Evolutionary conservation across 192 early-diverging fungal species (phyloP).

Genomic region (Coemansia sp.): DNA sequence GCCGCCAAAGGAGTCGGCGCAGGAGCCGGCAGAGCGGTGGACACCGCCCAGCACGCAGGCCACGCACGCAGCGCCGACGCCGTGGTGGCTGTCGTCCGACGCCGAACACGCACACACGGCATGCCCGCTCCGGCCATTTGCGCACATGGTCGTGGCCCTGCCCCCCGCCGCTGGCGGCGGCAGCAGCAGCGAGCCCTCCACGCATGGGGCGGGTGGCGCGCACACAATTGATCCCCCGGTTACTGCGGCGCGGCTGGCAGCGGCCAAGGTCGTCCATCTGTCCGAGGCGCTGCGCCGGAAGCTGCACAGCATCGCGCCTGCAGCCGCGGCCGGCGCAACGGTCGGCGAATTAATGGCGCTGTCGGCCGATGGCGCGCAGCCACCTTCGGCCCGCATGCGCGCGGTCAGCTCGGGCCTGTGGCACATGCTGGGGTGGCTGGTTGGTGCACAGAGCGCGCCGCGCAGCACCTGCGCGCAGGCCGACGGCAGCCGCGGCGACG

Average conservation of each 20-base stretch:
- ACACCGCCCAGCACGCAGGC: neutral
- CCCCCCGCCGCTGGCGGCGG: neutral
- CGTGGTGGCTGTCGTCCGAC: constrained; percentile 49
- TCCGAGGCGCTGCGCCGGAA: constrained; percentile 46
- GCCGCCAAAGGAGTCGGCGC: neutral
- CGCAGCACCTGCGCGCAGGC: neutral
- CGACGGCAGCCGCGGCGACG: neutral
- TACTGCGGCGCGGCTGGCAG: constrained; percentile 15
- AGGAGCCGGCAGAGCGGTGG: neutral
- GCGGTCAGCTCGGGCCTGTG: constrained; percentile 32
- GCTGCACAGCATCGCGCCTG: constrained; percentile 25
- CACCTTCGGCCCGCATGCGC: constrained; percentile 14
- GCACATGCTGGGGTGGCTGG: constrained; percentile 50
- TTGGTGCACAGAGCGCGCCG: constrained; percentile 15
- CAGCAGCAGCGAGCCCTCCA: neutral
- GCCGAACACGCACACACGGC: constrained; percentile 46
- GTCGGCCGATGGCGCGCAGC: constrained; percentile 1
- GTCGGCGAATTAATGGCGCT: constrained; percentile 38
- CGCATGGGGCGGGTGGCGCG: constrained; percentile 8
- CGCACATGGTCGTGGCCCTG: constrained; percentile 48
- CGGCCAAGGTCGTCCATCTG: constrained; percentile 28
- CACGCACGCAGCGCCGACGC: neutral
- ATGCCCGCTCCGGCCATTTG: constrained; percentile 48
- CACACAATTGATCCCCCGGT: constrained; percentile 13
- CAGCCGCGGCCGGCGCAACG: constrained; percentile 3